phyloP scores from a whole-genome alignment of 805 yeast species.

The Metschnikowia borealis region DNA sequence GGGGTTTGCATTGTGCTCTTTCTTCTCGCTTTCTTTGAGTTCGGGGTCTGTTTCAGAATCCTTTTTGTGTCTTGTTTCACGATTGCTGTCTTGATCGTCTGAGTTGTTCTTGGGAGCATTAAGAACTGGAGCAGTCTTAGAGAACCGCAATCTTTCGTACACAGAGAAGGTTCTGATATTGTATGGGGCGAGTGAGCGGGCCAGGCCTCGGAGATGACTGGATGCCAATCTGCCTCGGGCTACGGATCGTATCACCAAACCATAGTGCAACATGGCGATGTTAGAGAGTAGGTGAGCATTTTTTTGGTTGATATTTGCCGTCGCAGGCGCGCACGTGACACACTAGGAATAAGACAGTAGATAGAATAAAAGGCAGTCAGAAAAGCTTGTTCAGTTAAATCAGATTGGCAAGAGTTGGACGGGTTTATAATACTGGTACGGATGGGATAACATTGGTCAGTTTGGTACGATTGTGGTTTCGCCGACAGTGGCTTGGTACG shows the following conservation, averaged over 20 bases:
- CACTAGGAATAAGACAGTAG: not conserved
- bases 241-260: constrained; percentile 6
- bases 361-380: not conserved
- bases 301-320: constrained; percentile 4
- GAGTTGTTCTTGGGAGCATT: constrained; percentile 3
- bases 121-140: not conserved
- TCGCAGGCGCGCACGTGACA: constrained; percentile 4
- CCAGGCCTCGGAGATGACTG: not conserved
- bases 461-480: too few relatives aligned
- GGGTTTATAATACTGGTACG: too few relatives aligned
- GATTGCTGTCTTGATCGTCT: constrained; percentile 9
- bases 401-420: too few relatives aligned
- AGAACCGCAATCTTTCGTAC: constrained; percentile 1
- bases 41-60: not conserved
- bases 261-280: constrained; percentile 1
- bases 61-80: constrained; percentile 1
- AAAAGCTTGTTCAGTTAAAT: too few relatives aligned
- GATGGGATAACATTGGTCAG: too few relatives aligned
- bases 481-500: too few relatives aligned
- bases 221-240: constrained; percentile 6
- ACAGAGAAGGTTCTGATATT: not conserved
- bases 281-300: not conserved
- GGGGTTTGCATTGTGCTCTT: not conserved
- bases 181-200: not conserved
- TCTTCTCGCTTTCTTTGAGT: not conserved